These are phyloP conservation scores for Ambrosia trifida DNA, from an alignment of 129 eudicot genomes.

Conservation along the genomic window DNA sequence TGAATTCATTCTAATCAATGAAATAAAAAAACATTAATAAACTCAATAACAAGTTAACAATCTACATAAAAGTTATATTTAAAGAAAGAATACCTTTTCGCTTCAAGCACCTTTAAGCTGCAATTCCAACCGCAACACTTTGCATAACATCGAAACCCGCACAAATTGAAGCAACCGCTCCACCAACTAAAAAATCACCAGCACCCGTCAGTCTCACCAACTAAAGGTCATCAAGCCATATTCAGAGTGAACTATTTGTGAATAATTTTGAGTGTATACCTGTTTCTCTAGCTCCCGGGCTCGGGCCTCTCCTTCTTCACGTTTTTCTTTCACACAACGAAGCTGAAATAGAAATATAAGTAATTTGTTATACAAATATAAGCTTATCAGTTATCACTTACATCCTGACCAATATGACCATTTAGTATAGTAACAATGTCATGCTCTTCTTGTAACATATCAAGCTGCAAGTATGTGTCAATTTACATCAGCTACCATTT, in stretches of 20 bases:
- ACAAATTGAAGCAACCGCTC: slow-evolving; percentile 73
- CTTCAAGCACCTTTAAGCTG: slow-evolving; percentile 75
- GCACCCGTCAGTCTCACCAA: slow-evolving; percentile 90
- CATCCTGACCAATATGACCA: too few relatives aligned
- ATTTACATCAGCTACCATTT: slow-evolving; percentile 23
- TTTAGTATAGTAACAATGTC: slow-evolving; percentile 62
- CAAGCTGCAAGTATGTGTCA: slow-evolving; percentile 82
- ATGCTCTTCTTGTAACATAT: slow-evolving; percentile 97
- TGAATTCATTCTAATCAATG: too few relatives aligned
- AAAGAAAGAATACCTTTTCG: too few relatives aligned
- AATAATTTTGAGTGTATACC: slow-evolving; percentile 39
- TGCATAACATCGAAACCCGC: slow-evolving; percentile 86
- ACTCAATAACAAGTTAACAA: too few relatives aligned
- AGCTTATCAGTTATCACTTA: too few relatives aligned
- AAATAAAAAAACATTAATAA: too few relatives aligned
- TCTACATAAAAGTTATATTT: too few relatives aligned
- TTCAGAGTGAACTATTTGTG: slow-evolving; percentile 3
- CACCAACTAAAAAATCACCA: slow-evolving; percentile 98
- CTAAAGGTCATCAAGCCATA: slow-evolving; percentile 1
- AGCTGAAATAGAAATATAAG: slow-evolving; percentile 60
- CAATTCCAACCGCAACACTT: slow-evolving; percentile 88
- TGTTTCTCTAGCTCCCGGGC: slow-evolving; percentile 88
- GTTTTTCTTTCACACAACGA: slow-evolving; percentile 75
- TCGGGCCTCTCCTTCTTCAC: slow-evolving; percentile 93
- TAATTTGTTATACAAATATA: slow-evolving; percentile 33